Evolutionary conservation across 2,329 filamentous ascomycete species (phyloP), one percentile per base, ranked within the genome.

Genomic region (Zymoseptoria pseudotritici): DNA sequence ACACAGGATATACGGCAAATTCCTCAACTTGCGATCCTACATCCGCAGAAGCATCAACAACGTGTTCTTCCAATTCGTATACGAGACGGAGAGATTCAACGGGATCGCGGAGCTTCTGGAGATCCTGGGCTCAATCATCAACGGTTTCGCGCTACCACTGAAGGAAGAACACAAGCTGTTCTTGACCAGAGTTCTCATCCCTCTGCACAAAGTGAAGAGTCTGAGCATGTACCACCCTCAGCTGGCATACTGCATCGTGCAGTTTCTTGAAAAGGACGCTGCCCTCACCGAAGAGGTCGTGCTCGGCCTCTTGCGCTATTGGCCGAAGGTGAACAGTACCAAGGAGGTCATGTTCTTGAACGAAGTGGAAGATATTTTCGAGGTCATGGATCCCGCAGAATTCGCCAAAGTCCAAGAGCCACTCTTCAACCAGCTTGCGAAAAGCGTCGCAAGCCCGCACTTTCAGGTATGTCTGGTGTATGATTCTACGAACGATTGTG

Each of bases 341-440:
- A 99, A 99, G 77, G 94, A 99, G 76, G 94, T 99, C 72, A 99
- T 99, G 94, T 99, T 95, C 78, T 80, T 99, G 69, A 99, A 99
- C 70, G 94, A 99, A 76, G 93, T 99, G 36, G 94, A 99, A 75
- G 94, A 99, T 72, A 99, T 99, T 64, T 99, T 99, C 73, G 94
- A 99, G 77, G 94, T 99, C 54, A 99, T 99, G 94, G 94, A 99
- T 72, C 94, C 94, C 20, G 91, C 90, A 64, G 94, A 99, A 74
- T 99, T 99, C 71, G 92, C 92, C 68, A 99, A 99, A 79, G 94
- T 99, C 49, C 94, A 99, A 75, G 94, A 97, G 72, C 93, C 94
- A 54, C 79, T 99, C 49, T 99, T 99, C 81, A 91, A 96, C 70
- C 94, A 99, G 74, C 82, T 99, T 66, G 92, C 94, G 66, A 99